These are phyloP conservation scores for Leccinum sublutescens DNA, from an alignment of 768 basidiomycete genomes.

Conservation along the genomic window DNA sequence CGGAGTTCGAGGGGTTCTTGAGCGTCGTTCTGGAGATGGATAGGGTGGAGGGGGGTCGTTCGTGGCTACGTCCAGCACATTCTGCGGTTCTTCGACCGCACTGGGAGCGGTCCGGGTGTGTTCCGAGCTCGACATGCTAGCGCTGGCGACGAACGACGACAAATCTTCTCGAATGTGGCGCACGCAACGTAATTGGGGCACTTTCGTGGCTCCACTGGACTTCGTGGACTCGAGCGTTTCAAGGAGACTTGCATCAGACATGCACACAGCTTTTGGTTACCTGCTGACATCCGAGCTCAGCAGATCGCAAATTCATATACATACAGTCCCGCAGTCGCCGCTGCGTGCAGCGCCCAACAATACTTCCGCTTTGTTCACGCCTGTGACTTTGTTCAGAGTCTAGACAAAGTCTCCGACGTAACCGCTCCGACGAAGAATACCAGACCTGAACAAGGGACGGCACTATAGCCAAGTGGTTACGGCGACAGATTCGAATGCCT, in stretches of 20 bases:
- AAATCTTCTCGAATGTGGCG: background rate
- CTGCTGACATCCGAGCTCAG: background rate
- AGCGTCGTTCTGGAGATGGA: conserved; percentile 48
- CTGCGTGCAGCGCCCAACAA: background rate
- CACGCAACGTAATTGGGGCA: conserved; percentile 4
- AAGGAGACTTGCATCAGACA: background rate
- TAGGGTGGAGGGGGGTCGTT: conserved; percentile 74
- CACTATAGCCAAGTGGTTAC: conserved; percentile 78
- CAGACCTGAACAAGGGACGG: conserved; percentile 6
- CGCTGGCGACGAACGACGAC: background rate
- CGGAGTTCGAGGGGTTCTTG: conserved; percentile 31
- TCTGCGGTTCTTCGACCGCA: conserved; percentile 3
- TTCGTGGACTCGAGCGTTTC: background rate
- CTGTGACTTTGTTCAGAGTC: background rate
- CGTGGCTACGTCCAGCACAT: conserved; percentile 8
- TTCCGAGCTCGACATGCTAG: conserved; percentile 12
- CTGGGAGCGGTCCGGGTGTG: background rate
- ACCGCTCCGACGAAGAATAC: background rate
- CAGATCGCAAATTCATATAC: background rate
- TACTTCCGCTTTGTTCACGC: no score
- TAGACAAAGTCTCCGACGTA: no score
- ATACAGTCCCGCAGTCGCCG: background rate
- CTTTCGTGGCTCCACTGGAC: background rate
- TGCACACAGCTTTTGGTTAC: background rate
- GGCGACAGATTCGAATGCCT: conserved; percentile 66